Conservation (phyloP, 306 rosid species). For the Vachellia collinsii region DNA sequence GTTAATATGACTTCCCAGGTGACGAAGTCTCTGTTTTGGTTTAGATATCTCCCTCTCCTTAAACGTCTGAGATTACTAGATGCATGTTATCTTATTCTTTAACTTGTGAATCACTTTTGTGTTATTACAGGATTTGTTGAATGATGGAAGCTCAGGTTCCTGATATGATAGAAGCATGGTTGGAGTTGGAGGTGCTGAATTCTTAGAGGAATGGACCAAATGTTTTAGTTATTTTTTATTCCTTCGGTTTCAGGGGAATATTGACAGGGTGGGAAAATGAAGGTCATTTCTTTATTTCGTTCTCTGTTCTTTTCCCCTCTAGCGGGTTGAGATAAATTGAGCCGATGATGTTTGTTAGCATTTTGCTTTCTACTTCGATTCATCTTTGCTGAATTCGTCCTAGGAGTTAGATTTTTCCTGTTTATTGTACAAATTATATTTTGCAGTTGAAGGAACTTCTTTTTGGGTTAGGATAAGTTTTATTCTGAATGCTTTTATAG, state of each 20-base stretch:
- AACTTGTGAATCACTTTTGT: background rate
- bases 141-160: conserved; percentile 57
- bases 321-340: conserved; percentile 15
- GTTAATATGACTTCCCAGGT: conserved; percentile 55
- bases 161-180: conserved; percentile 45
- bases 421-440: conserved; percentile 59
- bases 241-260: background rate
- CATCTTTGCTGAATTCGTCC: conserved; percentile 4
- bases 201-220: conserved; percentile 48
- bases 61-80: background rate
- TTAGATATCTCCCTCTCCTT: background rate
- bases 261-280: conserved; percentile 4
- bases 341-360: conserved; percentile 35
- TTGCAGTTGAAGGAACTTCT: conserved; percentile 45
- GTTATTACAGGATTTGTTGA: conserved; percentile 53
- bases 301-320: background rate
- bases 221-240: background rate
- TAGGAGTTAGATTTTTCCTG: conserved; percentile 47
- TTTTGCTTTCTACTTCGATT: conserved; percentile 39
- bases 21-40: background rate
- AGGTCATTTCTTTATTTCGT: conserved; percentile 20
- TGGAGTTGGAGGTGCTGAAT: conserved; percentile 33
- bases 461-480: background rate
- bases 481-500: background rate
- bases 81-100: background rate